Base-by-base conservation (phyloP, 148 eudicot genomes). In the Amaranthus cruentus region DNA sequence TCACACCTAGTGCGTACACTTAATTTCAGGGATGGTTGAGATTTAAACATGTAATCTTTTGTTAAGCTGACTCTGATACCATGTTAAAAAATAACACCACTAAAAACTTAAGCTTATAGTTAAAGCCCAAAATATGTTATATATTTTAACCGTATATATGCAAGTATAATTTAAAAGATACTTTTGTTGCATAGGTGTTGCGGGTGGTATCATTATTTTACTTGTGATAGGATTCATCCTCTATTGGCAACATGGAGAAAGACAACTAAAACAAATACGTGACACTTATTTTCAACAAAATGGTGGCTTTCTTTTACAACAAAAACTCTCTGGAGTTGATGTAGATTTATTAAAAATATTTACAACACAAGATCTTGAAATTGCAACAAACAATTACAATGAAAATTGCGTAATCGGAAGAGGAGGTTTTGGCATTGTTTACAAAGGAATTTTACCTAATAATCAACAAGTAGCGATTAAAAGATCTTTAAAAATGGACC, bases 391-490 rank as follows among this genome's bases (percentile, higher is more conserved):
- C 21, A 77, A 72, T 0, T 77, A 65, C 28, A 67, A 64, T 9
- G 76, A 72, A 6, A 49, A 2, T 47, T 66, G 60, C 14, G 52
- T 77, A 3, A 65, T 71, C 2, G 80, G 80, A 3, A 64, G 70
- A 59, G 80, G 80, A 43, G 75, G 80, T 0, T 71, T 47, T 49
- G 80, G 71, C 11, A 49, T 56, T 5, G 75, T 79, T 8, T 68
- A 56, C 42, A 58, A 53, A 47, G 81, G 69, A 0, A 46, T 54
- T 0, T n/a, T 67, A 48, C 13, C 4, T 1, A 67, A 78, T 2
- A 43, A 67, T 42, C 76, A 78, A 58, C 68, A 66, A 7, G 81
- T 78, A 9, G 81, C 81, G 0, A 67, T 78, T 53, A 78, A 78
- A 53, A 72, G 46, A 57, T 78, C 81, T 0, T 47, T 72, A 48